Conservation (phyloP, 768 basidiomycete species). For the Mycena galopus region DNA sequence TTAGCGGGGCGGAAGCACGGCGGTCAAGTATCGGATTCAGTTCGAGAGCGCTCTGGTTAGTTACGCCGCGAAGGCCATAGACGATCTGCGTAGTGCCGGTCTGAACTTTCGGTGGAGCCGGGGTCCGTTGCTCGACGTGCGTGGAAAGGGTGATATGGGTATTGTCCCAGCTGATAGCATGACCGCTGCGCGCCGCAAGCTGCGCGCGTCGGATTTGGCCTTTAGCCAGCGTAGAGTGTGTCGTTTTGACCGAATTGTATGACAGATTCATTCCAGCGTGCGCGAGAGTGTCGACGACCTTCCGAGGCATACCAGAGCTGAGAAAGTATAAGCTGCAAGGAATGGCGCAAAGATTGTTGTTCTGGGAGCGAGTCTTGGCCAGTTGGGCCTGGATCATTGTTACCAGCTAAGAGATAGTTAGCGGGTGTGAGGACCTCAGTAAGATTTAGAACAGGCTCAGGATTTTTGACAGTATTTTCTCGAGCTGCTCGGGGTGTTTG, state of each 20-base stretch:
- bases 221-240: not conserved
- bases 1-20: not conserved
- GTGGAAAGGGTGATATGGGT: not conserved
- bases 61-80: not conserved
- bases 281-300: not conserved
- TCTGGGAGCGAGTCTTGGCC: not conserved
- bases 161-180: slow-evolving; percentile 1
- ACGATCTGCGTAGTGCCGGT: not conserved
- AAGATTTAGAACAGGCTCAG: not conserved
- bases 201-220: not conserved
- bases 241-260: not conserved
- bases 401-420: no score
- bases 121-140: slow-evolving; percentile 11
- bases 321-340: no score
- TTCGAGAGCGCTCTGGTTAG: not conserved
- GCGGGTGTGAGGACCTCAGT: not conserved
- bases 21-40: not conserved
- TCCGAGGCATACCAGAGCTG: not conserved
- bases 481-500: not conserved
- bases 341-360: no score
- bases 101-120: slow-evolving; percentile 5
- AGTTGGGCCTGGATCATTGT: not conserved
- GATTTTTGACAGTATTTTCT: slow-evolving; percentile 4
- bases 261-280: not conserved
- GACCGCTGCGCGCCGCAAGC: no score